These are phyloP conservation scores for Taiozyma sp. DNA, from an alignment of 1,139 yeast genomes.

Conservation along the genomic window DNA sequence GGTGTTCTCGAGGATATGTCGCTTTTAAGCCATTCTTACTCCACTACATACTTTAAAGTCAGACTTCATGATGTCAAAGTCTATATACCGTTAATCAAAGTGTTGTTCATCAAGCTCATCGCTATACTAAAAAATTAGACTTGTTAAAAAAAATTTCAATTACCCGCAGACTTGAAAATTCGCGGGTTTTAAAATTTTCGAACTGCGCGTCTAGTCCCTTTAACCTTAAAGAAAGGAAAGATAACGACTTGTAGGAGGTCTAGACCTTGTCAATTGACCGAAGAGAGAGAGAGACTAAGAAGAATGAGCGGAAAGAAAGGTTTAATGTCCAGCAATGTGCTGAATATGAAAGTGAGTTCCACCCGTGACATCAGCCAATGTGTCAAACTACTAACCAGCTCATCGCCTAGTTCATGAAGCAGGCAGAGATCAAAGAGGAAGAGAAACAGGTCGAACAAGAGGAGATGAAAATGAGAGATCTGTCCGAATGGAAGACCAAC, in stretches of 20 bases:
- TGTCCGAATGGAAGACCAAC: slow-evolving; percentile 56
- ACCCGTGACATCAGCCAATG: background rate
- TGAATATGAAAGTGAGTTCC: slow-evolving; percentile 57
- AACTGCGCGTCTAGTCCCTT: background rate
- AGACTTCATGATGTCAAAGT: slow-evolving; percentile 38
- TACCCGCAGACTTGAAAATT: slow-evolving; percentile 1
- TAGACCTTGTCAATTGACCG: background rate
- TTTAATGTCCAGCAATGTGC: slow-evolving; percentile 55
- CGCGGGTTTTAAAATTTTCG: background rate
- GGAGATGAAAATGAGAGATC: slow-evolving; percentile 41
- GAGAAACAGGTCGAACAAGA: slow-evolving; percentile 33
- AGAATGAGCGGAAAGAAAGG: slow-evolving; percentile 12
- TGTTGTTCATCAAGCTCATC: background rate
- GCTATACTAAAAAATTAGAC: background rate
- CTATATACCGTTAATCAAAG: background rate
- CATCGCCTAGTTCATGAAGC: slow-evolving; percentile 39
- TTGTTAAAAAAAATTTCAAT: background rate
- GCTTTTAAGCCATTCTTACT: background rate
- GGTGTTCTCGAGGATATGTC: background rate
- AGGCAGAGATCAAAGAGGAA: slow-evolving; percentile 34
- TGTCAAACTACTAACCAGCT: background rate
- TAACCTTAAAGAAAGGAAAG: background rate
- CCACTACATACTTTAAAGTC: slow-evolving; percentile 35
- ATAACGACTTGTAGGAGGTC: background rate
- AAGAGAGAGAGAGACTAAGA: background rate